phyloP scores from a whole-genome alignment of 495 filamentous ascomycete species.

The Podospora bellae-mahoneyi region DNA sequence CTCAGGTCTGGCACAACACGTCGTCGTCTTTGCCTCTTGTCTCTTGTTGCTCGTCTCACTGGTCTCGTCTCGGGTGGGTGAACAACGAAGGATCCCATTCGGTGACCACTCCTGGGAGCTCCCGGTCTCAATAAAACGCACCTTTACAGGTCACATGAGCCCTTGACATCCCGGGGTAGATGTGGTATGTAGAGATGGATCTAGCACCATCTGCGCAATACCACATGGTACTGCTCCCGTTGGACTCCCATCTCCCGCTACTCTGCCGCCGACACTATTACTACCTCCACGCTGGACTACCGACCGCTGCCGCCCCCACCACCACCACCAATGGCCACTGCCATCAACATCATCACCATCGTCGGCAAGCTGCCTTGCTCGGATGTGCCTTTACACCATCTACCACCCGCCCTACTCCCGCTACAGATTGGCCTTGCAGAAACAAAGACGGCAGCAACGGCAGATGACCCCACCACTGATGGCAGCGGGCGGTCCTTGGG shows the following conservation, averaged over 20 bases:
- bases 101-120: not conserved
- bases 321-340: not conserved
- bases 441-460: not conserved
- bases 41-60: not conserved
- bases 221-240: not conserved
- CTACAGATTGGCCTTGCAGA: not conserved
- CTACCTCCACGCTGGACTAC: not conserved
- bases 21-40: not conserved
- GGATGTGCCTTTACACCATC: not conserved
- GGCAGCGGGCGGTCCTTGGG: not conserved
- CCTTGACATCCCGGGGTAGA: not conserved
- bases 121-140: not conserved
- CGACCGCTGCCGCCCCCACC: not conserved
- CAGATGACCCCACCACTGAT: constrained; percentile 9
- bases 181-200: not conserved
- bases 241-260: not conserved
- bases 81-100: not conserved
- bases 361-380: not conserved
- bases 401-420: not conserved
- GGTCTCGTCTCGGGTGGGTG: not conserved
- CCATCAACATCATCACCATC: not conserved
- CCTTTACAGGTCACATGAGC: not conserved
- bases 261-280: not conserved
- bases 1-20: constrained; percentile 9
- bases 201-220: not conserved